Conservation (phyloP, 2,329 filamentous ascomycete genomes). For the Aureobasidium sp. region DNA sequence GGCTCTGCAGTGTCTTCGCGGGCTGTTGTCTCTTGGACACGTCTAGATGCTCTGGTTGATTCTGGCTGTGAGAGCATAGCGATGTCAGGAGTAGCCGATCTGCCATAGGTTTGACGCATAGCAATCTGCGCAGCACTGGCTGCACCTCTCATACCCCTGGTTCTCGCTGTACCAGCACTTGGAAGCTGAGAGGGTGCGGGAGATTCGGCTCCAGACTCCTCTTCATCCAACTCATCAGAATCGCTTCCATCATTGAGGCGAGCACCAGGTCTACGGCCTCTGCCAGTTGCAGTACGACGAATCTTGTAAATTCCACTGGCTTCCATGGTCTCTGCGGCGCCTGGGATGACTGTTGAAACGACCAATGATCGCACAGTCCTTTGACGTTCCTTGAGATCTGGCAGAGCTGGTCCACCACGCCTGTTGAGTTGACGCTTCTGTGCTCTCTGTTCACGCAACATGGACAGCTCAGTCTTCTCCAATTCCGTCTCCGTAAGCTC, state of each 20-base stretch:
- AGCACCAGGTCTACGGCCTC: slow-evolving; percentile 49
- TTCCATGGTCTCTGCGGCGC: slow-evolving; percentile 69
- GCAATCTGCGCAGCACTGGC: slow-evolving; percentile 79
- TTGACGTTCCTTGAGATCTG: slow-evolving; percentile 92
- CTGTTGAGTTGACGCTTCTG: slow-evolving; percentile 95
- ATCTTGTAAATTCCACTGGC: slow-evolving; percentile 79
- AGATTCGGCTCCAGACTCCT: slow-evolving; percentile 80
- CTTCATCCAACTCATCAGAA: slow-evolving; percentile 86
- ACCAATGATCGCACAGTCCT: slow-evolving; percentile 87
- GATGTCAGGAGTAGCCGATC: slow-evolving; percentile 84
- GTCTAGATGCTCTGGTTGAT: slow-evolving; percentile 51
- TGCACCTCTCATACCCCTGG: slow-evolving; percentile 80
- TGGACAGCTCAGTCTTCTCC: slow-evolving; percentile 83
- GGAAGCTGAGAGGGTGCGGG: slow-evolving; percentile 62
- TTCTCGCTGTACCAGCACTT: slow-evolving; percentile 59
- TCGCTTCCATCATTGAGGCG: slow-evolving; percentile 52
- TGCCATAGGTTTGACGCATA: slow-evolving; percentile 62
- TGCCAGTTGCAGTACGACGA: slow-evolving; percentile 32
- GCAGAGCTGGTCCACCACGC: slow-evolving; percentile 81
- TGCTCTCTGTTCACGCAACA: slow-evolving; percentile 84
- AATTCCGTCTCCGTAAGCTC: slow-evolving; percentile 86
- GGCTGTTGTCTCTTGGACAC: slow-evolving; percentile 48
- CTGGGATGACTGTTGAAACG: slow-evolving; percentile 86
- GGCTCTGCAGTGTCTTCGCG: slow-evolving; percentile 79
- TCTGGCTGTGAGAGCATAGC: slow-evolving; percentile 60